phyloP scores from a whole-genome alignment of 2,329 filamentous ascomycete genomes.

The Cercospora brassicicola region DNA sequence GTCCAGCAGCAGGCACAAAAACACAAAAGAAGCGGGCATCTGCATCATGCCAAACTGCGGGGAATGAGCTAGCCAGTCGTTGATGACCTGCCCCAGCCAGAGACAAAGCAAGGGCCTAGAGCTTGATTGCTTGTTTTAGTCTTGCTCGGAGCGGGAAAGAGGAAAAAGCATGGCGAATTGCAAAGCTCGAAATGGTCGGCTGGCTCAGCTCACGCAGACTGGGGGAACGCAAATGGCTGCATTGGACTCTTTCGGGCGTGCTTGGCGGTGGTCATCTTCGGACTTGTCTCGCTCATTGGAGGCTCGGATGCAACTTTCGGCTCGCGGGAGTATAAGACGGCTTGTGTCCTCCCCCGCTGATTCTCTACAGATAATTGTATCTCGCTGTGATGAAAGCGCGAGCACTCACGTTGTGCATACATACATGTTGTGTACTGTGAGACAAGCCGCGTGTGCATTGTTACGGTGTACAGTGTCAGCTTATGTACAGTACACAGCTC shows the following conservation, averaged over 20 bases:
- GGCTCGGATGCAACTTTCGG: background rate
- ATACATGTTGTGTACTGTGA: background rate
- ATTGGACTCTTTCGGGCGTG: background rate
- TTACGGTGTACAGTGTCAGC: background rate
- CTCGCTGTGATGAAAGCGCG: background rate
- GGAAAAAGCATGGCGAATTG: background rate
- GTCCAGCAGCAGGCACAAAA: background rate
- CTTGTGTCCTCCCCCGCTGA: background rate
- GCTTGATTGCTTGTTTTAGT: background rate
- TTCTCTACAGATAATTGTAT: background rate
- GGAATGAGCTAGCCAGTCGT: background rate
- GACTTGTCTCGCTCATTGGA: conserved; percentile 8
- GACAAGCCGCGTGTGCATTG: background rate
- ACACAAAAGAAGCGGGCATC: background rate
- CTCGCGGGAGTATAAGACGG: background rate
- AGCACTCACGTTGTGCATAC: background rate
- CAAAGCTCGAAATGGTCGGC: background rate
- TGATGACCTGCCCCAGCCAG: background rate
- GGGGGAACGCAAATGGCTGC: background rate
- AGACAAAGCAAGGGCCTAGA: background rate
- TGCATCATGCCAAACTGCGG: background rate
- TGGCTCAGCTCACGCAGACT: background rate
- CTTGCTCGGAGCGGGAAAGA: background rate
- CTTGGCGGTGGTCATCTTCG: conserved; percentile 11
- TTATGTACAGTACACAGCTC: background rate